Evolutionary conservation across 352 stramenopile species (phyloP).

Genomic region (Phytophthora fragariae): DNA sequence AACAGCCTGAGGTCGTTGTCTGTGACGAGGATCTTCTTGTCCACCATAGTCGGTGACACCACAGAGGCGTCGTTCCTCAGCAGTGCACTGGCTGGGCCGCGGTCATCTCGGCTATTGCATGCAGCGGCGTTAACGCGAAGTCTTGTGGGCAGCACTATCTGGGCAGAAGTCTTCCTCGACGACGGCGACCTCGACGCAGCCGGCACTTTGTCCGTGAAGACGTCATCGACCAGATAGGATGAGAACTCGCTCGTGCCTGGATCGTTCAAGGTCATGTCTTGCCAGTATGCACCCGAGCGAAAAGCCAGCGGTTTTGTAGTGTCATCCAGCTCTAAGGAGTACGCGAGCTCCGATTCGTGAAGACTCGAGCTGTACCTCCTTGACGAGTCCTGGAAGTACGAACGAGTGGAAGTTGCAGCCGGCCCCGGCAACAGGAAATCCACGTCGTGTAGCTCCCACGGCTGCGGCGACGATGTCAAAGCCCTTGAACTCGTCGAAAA

Average conservation of each 20-base stretch:
- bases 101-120: constrained; percentile 3
- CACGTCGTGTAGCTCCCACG: constrained; percentile 43
- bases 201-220: constrained; percentile 17
- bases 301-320: constrained; percentile 10
- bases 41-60: constrained; percentile 45
- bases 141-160: constrained; percentile 5
- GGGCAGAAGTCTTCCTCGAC: not conserved
- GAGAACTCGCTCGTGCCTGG: constrained; percentile 21
- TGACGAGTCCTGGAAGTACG: constrained; percentile 18
- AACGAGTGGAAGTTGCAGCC: not conserved
- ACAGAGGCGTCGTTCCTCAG: constrained; percentile 28
- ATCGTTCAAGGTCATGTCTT: constrained; percentile 26
- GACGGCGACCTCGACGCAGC: not conserved
- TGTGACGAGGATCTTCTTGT: constrained; percentile 61
- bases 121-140: constrained; percentile 24
- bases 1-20: constrained; percentile 55
- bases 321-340: constrained; percentile 19
- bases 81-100: not conserved
- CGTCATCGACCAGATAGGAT: constrained; percentile 22
- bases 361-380: constrained; percentile 15
- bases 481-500: constrained; percentile 44
- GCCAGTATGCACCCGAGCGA: constrained; percentile 23
- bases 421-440: constrained; percentile 44
- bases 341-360: constrained; percentile 19
- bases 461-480: constrained; percentile 17